Percentiles rank a stretch among this genome's conserved stretches.
Evolutionary conservation across 495 filamentous ascomycete genomes (phyloP).

Genomic region (Oidiodendron maius): DNA sequence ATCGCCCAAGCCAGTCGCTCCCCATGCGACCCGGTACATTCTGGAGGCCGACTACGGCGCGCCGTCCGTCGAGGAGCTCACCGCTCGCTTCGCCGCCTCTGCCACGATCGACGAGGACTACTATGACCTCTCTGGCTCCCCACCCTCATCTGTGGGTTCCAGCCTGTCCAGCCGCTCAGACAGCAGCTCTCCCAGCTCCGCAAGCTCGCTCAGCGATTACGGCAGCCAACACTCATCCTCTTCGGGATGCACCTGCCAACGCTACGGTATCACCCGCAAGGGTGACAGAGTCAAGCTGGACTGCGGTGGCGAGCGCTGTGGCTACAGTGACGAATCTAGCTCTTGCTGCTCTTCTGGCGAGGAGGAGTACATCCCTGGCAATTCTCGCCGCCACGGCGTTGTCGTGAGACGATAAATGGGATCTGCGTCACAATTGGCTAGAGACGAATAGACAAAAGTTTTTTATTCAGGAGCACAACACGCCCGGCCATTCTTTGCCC

Average conservation of each 20-base stretch:
- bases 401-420: conserved; percentile 56
- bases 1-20: conserved; percentile 82
- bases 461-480: too few species aligned
- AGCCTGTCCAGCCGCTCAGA: conserved; percentile 72
- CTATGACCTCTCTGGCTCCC: conserved; percentile 47
- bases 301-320: conserved; percentile 82
- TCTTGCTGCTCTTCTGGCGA: conserved; percentile 55
- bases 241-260: conserved; percentile 75
- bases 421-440: too few species aligned
- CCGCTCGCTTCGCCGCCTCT: conserved; percentile 63
- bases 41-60: conserved; percentile 70
- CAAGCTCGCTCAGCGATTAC: conserved; percentile 68
- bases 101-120: conserved; percentile 65
- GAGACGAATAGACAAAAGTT: too few species aligned
- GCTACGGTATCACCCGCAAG: conserved; percentile 91
- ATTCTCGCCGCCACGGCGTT: conserved; percentile 69
- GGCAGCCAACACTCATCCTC: conserved; percentile 39
- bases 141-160: conserved; percentile 70
- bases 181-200: conserved; percentile 63
- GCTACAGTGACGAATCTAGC: conserved; percentile 59
- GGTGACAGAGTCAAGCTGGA: conserved; percentile 90
- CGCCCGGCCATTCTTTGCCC: conserved; percentile 26
- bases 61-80: conserved; percentile 63
- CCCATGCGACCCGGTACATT: conserved; percentile 78
- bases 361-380: conserved; percentile 50